Conservation (phyloP, 352 stramenopile species). For the Globisporangium echinulatum region DNA sequence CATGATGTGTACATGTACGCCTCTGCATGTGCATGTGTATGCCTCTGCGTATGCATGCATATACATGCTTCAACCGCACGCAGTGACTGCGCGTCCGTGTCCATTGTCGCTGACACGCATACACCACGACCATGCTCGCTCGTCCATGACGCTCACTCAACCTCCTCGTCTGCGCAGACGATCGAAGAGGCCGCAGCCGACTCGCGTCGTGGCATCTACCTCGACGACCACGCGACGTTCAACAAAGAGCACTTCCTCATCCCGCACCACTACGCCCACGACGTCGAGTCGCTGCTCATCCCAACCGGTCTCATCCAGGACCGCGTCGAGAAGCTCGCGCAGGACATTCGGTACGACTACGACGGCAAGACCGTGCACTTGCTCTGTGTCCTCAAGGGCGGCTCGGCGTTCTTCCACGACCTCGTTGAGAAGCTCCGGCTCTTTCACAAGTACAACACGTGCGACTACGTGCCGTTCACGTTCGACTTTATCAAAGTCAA, state of each 20-base stretch:
- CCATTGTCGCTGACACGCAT: no score
- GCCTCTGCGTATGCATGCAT: background rate
- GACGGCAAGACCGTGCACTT: slow-evolving; percentile 87
- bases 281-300: slow-evolving; percentile 85
- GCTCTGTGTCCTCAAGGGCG: slow-evolving; percentile 90
- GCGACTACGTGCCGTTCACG: slow-evolving; percentile 86
- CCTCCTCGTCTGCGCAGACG: background rate
- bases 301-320: slow-evolving; percentile 87
- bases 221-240: slow-evolving; percentile 51
- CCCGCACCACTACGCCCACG: slow-evolving; percentile 73
- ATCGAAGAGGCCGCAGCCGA: slow-evolving; percentile 15
- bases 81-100: no score
- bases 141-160: background rate
- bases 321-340: slow-evolving; percentile 89
- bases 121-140: background rate
- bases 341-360: slow-evolving; percentile 89
- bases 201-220: slow-evolving; percentile 44
- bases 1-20: background rate
- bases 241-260: slow-evolving; percentile 79
- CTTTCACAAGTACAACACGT: slow-evolving; percentile 87
- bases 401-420: slow-evolving; percentile 86
- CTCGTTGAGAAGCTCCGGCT: slow-evolving; percentile 79
- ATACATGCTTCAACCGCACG: background rate
- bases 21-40: background rate
- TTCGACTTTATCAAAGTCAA: slow-evolving; percentile 95